Conservation (phyloP, 1,139 yeast genomes). For the Kodamaea arcana region DNA sequence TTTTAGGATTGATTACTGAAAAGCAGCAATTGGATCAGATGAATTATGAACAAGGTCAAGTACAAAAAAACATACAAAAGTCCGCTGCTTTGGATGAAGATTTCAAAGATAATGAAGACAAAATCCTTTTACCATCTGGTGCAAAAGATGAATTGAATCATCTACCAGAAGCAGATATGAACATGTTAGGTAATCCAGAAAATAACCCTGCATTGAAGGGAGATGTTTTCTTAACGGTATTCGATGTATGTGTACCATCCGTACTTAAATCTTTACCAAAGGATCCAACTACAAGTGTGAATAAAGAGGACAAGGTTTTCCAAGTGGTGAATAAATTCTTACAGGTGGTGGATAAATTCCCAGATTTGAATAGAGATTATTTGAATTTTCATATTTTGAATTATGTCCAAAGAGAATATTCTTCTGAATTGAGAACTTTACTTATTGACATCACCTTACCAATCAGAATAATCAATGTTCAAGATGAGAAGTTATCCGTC, state of each 20-base stretch:
- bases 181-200: slow-evolving; percentile 78
- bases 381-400: slow-evolving; percentile 61
- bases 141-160: slow-evolving; percentile 63
- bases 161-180: slow-evolving; percentile 85
- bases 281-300: slow-evolving; percentile 22
- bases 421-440: slow-evolving; percentile 38
- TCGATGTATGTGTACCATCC: slow-evolving; percentile 64
- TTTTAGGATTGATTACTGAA: slow-evolving; percentile 73
- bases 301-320: slow-evolving; percentile 34
- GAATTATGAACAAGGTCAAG: slow-evolving; percentile 35
- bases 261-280: slow-evolving; percentile 31
- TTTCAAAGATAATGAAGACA: slow-evolving; percentile 25
- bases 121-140: slow-evolving; percentile 44
- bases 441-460: slow-evolving; percentile 64
- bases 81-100: slow-evolving; percentile 19
- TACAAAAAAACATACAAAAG: slow-evolving; percentile 21
- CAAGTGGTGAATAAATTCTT: slow-evolving; percentile 47
- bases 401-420: slow-evolving; percentile 39
- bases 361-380: slow-evolving; percentile 64
- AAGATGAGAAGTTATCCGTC: slow-evolving; percentile 48
- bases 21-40: slow-evolving; percentile 59
- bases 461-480: slow-evolving; percentile 47
- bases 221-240: slow-evolving; percentile 79
- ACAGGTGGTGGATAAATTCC: slow-evolving; percentile 59
- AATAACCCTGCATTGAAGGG: slow-evolving; percentile 90